These are phyloP conservation scores for Gentiana macrophylla DNA, from an alignment of 257 asterid genomes.

Conservation along the genomic window DNA sequence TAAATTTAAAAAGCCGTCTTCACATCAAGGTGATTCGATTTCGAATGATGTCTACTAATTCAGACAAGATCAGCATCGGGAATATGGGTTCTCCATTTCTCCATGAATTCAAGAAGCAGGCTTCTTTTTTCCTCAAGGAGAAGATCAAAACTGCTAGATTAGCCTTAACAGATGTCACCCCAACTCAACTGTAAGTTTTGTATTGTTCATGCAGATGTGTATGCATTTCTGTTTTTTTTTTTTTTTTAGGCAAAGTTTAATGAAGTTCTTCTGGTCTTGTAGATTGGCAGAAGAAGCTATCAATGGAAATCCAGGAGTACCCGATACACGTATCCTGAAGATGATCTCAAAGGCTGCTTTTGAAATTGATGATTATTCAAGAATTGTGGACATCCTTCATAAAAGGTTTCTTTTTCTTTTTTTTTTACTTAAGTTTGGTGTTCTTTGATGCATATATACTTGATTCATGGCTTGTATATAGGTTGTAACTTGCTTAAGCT, in stretches of 20 bases:
- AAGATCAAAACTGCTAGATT: slow-evolving; percentile 91
- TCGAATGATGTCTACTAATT: too few species aligned
- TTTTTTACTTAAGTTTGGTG: too few species aligned
- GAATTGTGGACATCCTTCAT: slow-evolving; percentile 76
- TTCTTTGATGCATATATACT: too few species aligned
- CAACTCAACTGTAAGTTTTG: slow-evolving; percentile 52
- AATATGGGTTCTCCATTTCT: slow-evolving; percentile 34
- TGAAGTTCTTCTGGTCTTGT: not conserved
- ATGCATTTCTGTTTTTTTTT: not conserved
- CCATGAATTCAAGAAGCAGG: slow-evolving; percentile 82
- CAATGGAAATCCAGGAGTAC: slow-evolving; percentile 52
- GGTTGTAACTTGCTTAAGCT: too few species aligned
- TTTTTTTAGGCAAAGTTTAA: not conserved
- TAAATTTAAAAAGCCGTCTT: too few species aligned
- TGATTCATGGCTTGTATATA: too few species aligned
- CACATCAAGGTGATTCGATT: too few species aligned
- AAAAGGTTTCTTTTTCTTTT: slow-evolving; percentile 29
- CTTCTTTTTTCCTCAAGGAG: slow-evolving; percentile 79
- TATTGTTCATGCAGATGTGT: not conserved
- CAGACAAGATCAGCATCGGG: slow-evolving; percentile 15
- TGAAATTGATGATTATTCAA: slow-evolving; percentile 87
- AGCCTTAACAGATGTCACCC: slow-evolving; percentile 86
- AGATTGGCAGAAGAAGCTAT: slow-evolving; percentile 85
- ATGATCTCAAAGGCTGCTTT: slow-evolving; percentile 81
- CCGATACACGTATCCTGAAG: slow-evolving; percentile 56